Base-by-base conservation (phyloP, 169 alveolate species). In the Plasmodium fragile region DNA sequence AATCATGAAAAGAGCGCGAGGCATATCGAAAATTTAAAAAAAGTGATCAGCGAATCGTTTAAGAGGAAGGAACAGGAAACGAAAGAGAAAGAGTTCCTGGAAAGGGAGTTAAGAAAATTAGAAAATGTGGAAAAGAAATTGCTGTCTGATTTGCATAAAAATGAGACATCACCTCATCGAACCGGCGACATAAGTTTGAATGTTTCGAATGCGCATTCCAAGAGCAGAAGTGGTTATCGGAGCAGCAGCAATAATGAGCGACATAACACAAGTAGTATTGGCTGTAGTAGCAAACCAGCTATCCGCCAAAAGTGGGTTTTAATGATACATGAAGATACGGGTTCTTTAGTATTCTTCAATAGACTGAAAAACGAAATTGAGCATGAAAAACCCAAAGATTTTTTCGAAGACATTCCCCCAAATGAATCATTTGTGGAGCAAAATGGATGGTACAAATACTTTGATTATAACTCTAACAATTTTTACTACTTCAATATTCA, bases 51-150 rank as follows among this genome's bases (percentile, higher is more conserved):
- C 52, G 91, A 89, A 89, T 89, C 94, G 34, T 89, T 69, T 69
- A 80, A 77, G 71, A 89, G 94, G 72, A 89, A 69, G 70, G 91
- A 89, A 45, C 77, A 89, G 49, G 94, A 89, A 89, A 89, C 94
- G 28, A 59, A 89, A 45, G 94, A 89, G 36, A 53, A 89, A 80
- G 82, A 89, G 82, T 78, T 89, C 36, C 45, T 89, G 36, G 94
- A 89, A 69, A 55, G 71, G 75, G 94, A 89, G 16, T 78, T 89
- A 89, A 77, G 34, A 89, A 89, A 78, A 28, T 78, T 89, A 43
- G 94, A 89, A 22, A 80, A 89, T 79, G 81, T 89, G 43, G 94
- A 89, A 41, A 89, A 79, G 72, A 36, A 89, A 36, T 78, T 28
- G 72, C 72, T 78, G 49, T 77, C 90, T 13, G 22, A 13, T 79